Base-by-base conservation (phyloP, 306 rosid genomes). In the Crataegus laevigata region DNA sequence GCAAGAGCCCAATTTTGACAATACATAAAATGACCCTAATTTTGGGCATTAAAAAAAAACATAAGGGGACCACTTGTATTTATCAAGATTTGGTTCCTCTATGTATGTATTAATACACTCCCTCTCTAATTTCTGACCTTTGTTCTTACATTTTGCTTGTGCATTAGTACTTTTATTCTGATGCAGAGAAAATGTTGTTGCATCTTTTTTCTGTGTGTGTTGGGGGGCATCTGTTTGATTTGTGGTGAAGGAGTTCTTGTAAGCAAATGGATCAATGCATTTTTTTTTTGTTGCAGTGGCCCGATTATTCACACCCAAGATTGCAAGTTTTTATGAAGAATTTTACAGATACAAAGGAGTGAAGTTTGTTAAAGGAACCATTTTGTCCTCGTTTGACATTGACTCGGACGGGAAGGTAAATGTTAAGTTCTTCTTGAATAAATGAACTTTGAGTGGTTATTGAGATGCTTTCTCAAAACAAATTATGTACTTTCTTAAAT, bases 291-390 rank as follows among this genome's bases (percentile, higher is more conserved):
- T n/a, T 84, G 43, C 89, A 94, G 99, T 94, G 99, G 96, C 96
- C 69, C 99, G 99, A 77, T 86, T 94, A 63, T 92, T 94, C 79
- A 92, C 98, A 64, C 81, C 98, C 68, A 89, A 89, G 90, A 92
- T 94, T 29, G 96, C 99, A 58, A 90, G 40, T 78, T 94, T 77
- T 84, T 94, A 94, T 70, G 97, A 94, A 87, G 96, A 90, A 50
- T 90, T 84, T 89, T 94, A 94, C 78, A 83, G 74, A 84, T 85
- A 92, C 52, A 90, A 85, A 82, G 99, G 98, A 85, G 89, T 94
- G 54, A 84, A 88, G 66, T 94, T 94, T 77, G 42, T 90, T 38
- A 90, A 94, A 86, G 99, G 97, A 85, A 94, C 99, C 77, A 87
- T 89, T 51, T 75, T 92, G 80, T 88, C 97, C 74, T 92, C 96